Conservation (phyloP, 495 filamentous ascomycete species). For the Penicillium pancosmium region DNA sequence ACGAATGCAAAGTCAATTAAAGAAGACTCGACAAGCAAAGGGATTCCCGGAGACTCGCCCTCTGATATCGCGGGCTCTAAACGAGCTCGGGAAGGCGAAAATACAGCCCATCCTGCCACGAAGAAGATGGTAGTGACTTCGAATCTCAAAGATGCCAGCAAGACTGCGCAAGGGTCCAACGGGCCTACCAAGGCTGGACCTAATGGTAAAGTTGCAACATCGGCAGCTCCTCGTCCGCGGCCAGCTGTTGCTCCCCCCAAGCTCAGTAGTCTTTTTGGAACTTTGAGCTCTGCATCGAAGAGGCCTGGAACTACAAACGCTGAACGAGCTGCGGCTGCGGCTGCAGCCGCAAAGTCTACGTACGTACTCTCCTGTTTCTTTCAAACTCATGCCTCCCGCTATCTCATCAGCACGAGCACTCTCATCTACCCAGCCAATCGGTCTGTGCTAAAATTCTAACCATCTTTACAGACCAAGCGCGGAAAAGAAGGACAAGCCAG, state of each 20-base stretch:
- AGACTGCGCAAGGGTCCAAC: slow-evolving; percentile 26
- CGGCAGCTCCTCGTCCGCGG: slow-evolving; percentile 45
- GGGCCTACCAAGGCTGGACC: slow-evolving; percentile 26
- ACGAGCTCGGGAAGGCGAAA: slow-evolving; percentile 46
- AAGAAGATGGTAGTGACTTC: slow-evolving; percentile 44
- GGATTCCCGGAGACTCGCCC: slow-evolving; percentile 22
- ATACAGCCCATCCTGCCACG: slow-evolving; percentile 37
- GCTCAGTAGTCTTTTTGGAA: slow-evolving; percentile 60
- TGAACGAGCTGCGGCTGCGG: slow-evolving; percentile 50
- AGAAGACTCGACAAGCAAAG: slow-evolving; percentile 37
- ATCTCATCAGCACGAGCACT: background rate
- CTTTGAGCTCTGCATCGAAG: slow-evolving; percentile 61
- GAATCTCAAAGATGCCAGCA: slow-evolving; percentile 31
- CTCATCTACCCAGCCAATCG: background rate
- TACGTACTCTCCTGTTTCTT: slow-evolving; percentile 27
- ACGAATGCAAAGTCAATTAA: slow-evolving; percentile 40
- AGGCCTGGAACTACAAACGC: slow-evolving; percentile 61
- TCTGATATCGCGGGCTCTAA: slow-evolving; percentile 49
- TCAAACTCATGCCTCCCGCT: background rate
- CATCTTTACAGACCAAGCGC: slow-evolving; percentile 24
- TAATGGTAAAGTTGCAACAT: slow-evolving; percentile 33
- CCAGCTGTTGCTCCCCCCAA: slow-evolving; percentile 57
- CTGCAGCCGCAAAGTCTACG: slow-evolving; percentile 45
- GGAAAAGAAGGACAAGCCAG: slow-evolving; percentile 45
- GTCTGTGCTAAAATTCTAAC: slow-evolving; percentile 20